Conservation (phyloP, 2,329 filamentous ascomycete genomes). For the Arachnomyces sp. region DNA sequence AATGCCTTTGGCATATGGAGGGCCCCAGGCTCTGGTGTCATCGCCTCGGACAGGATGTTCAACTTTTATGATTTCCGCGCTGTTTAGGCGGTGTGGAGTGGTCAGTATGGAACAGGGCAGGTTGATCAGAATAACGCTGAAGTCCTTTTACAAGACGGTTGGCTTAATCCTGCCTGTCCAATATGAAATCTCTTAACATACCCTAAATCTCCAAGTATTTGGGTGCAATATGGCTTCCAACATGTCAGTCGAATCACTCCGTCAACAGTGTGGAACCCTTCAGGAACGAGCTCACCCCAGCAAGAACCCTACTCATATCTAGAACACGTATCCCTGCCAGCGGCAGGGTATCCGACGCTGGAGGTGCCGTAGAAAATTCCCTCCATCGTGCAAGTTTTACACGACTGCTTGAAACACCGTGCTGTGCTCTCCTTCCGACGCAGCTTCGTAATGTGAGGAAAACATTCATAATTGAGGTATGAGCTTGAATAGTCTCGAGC, state of each 20-base stretch:
- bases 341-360: conserved; percentile 49
- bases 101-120: conserved; percentile 6
- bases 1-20: conserved; percentile 77
- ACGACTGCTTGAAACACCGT: conserved; percentile 10
- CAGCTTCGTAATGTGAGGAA: too few species aligned
- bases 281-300: conserved; percentile 58
- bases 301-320: conserved; percentile 93
- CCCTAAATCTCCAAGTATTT: conserved; percentile 94
- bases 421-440: too few species aligned
- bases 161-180: too few species aligned
- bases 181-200: conserved; percentile 28
- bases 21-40: conserved; percentile 93
- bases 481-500: too few species aligned
- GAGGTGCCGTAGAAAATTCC: conserved; percentile 34
- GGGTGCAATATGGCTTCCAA: conserved; percentile 76
- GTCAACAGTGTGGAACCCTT: background rate
- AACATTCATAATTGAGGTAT: too few species aligned
- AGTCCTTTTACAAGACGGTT: too few species aligned
- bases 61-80: conserved; percentile 93
- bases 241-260: conserved; percentile 10
- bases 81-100: conserved; percentile 31
- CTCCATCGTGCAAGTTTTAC: conserved; percentile 22
- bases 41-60: conserved; percentile 88
- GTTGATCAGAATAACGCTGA: too few species aligned
- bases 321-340: conserved; percentile 80